These are phyloP conservation scores for Wickerhamiella kurtzmanii DNA, from an alignment of 805 yeast genomes.

Conservation along the genomic window DNA sequence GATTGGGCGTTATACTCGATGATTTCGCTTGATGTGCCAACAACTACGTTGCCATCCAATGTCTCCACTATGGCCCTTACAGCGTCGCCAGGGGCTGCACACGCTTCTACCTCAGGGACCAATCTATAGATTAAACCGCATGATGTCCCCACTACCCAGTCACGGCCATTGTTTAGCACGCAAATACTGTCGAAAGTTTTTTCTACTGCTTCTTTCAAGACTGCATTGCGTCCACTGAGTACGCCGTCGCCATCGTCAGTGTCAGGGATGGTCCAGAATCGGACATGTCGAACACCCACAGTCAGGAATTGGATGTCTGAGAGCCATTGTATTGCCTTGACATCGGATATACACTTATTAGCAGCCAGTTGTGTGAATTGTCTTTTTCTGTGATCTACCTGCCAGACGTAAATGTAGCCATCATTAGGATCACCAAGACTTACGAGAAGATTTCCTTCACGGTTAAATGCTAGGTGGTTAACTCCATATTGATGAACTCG, in stretches of 20 bases:
- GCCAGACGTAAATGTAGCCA: slow-evolving; percentile 56
- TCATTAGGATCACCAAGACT: slow-evolving; percentile 59
- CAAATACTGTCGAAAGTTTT: slow-evolving; percentile 36
- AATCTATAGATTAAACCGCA: slow-evolving; percentile 10
- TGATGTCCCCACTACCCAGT: slow-evolving; percentile 12
- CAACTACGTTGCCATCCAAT: neutral
- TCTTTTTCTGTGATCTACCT: slow-evolving; percentile 22
- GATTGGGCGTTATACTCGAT: neutral
- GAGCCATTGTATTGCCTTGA: slow-evolving; percentile 45
- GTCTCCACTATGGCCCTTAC: neutral
- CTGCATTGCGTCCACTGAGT: slow-evolving; percentile 46
- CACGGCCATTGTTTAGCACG: slow-evolving; percentile 23
- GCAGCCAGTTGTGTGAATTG: slow-evolving; percentile 32
- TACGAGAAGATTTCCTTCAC: slow-evolving; percentile 41
- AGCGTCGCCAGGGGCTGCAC: slow-evolving; percentile 1
- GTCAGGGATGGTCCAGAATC: slow-evolving; percentile 42
- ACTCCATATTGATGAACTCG: slow-evolving; percentile 58
- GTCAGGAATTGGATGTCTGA: slow-evolving; percentile 37
- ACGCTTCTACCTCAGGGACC: slow-evolving; percentile 1
- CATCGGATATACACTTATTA: slow-evolving; percentile 49
- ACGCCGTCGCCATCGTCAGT: slow-evolving; percentile 17
- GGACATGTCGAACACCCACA: slow-evolving; percentile 46
- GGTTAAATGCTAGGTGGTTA: slow-evolving; percentile 40
- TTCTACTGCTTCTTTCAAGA: slow-evolving; percentile 37
- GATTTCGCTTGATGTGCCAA: neutral